These are phyloP conservation scores for Pseudonectria foliicola DNA, from an alignment of 2,329 filamentous ascomycete genomes.

Conservation along the genomic window DNA sequence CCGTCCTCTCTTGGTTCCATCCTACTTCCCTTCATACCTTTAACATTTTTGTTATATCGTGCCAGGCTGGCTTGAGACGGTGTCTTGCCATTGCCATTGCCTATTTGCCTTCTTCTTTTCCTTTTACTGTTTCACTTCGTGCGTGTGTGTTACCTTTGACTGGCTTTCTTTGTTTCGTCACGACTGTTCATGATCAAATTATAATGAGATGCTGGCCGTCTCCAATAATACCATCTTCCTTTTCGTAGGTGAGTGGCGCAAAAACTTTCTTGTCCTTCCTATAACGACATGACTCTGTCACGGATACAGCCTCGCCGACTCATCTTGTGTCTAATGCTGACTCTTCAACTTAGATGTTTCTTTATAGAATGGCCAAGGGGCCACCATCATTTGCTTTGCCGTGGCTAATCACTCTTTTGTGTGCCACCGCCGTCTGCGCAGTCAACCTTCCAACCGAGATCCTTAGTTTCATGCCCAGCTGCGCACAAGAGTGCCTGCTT, in stretches of 20 bases:
- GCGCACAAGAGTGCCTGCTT: slow-evolving; percentile 54
- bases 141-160: slow-evolving; percentile 7
- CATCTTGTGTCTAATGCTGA: too few species aligned
- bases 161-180: slow-evolving; percentile 12
- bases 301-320: too few species aligned
- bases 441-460: slow-evolving; percentile 31
- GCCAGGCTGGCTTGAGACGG: neutral
- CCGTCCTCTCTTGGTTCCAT: too few species aligned
- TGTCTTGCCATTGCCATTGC: slow-evolving; percentile 1
- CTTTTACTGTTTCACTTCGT: slow-evolving; percentile 3
- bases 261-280: neutral
- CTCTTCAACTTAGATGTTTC: slow-evolving; percentile 29
- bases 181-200: slow-evolving; percentile 16
- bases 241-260: slow-evolving; percentile 17
- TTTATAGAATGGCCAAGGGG: slow-evolving; percentile 36
- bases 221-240: slow-evolving; percentile 20
- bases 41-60: slow-evolving; percentile 2
- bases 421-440: slow-evolving; percentile 19
- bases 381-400: slow-evolving; percentile 22
- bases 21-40: slow-evolving; percentile 7
- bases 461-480: slow-evolving; percentile 44
- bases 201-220: slow-evolving; percentile 32
- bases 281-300: too few species aligned
- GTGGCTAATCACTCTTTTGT: slow-evolving; percentile 25
- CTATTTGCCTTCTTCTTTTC: slow-evolving; percentile 2